These are phyloP conservation scores for Cichorium intybus DNA, from an alignment of 140 eudicot genomes.

Conservation along the genomic window DNA sequence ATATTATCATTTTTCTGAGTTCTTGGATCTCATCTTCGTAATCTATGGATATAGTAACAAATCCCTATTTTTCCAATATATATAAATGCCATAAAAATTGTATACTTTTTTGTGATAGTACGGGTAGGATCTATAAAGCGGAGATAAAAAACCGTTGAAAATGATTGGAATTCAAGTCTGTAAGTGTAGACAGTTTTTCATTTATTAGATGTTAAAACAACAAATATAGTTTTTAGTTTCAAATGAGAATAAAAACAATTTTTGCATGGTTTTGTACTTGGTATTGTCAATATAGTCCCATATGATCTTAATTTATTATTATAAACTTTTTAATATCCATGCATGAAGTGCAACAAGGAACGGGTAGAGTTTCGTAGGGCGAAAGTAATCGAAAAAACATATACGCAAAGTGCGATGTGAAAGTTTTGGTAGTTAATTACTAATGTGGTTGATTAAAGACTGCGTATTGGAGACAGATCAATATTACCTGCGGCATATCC, in stretches of 20 bases:
- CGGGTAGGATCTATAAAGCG: background rate
- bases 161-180: background rate
- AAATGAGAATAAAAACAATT: background rate
- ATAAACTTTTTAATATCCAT: background rate
- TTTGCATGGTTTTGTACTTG: background rate
- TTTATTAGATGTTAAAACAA: too few relatives aligned
- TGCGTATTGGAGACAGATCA: background rate
- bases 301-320: background rate
- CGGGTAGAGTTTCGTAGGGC: conserved; percentile 14
- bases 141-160: background rate
- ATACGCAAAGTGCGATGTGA: background rate
- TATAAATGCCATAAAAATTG: too few relatives aligned
- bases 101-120: too few relatives aligned
- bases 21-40: too few relatives aligned
- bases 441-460: background rate
- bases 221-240: too few relatives aligned
- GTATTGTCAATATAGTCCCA: background rate
- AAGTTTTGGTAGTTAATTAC: background rate
- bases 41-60: too few relatives aligned
- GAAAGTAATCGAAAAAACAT: background rate
- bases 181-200: background rate
- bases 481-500: conserved; percentile 82
- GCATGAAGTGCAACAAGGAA: conserved; percentile 10
- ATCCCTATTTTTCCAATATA: too few relatives aligned
- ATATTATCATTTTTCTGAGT: background rate